phyloP scores from a whole-genome alignment of 768 basidiomycete species.

The Lactifluus echinatus region DNA sequence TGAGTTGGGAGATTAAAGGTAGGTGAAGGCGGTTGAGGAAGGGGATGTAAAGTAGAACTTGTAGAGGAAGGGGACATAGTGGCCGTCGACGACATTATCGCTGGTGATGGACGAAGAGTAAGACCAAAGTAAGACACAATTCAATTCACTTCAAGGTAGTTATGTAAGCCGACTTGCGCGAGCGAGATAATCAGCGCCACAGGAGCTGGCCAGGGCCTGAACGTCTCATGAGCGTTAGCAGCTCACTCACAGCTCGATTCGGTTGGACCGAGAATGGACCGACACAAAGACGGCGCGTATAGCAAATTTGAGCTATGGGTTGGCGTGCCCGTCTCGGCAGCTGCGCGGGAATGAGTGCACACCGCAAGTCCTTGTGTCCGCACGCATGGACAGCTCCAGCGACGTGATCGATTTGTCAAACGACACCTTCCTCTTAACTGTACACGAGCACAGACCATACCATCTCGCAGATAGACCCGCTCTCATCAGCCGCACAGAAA shows the following conservation, averaged over 20 bases:
- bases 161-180: no score
- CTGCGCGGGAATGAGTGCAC: conserved; percentile 73
- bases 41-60: not conserved
- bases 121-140: not conserved
- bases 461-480: conserved; percentile 45
- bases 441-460: conserved; percentile 89
- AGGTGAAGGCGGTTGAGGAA: conserved; percentile 9
- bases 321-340: conserved; percentile 38
- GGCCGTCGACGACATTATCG: not conserved
- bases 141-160: not conserved
- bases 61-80: not conserved
- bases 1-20: conserved; percentile 30
- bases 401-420: conserved; percentile 81
- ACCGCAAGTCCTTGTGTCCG: conserved; percentile 79
- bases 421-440: conserved; percentile 57
- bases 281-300: conserved; percentile 93
- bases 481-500: not conserved
- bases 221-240: no score
- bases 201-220: no score
- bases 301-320: conserved; percentile 72
- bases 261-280: conserved; percentile 81
- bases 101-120: not conserved
- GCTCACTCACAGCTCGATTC: conserved; percentile 90
- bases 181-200: no score
- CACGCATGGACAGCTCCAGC: conserved; percentile 85